Evolutionary conservation across 2,329 filamentous ascomycete genomes (phyloP).

Genomic region (Mollisia scopiformis): DNA sequence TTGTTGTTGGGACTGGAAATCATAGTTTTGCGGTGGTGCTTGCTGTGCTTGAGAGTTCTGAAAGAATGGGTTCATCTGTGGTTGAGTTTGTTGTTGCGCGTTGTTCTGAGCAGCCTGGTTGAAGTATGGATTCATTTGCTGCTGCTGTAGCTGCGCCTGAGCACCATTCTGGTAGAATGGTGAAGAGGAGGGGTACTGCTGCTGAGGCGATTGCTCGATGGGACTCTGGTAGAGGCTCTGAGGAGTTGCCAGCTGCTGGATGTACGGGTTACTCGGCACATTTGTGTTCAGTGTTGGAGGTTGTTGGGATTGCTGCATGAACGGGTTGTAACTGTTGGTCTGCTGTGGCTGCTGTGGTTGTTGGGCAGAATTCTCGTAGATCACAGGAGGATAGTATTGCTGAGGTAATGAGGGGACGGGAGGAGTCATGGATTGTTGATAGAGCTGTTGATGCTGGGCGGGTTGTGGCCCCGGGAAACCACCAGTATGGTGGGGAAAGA

Average conservation of each 20-base stretch:
- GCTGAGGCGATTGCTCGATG: slow-evolving; percentile 38
- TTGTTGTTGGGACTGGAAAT: slow-evolving; percentile 45
- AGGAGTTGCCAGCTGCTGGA: slow-evolving; percentile 36
- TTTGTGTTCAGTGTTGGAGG: slow-evolving; percentile 31
- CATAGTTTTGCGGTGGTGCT: slow-evolving; percentile 2
- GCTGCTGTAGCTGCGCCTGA: slow-evolving; percentile 24
- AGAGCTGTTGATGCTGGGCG: slow-evolving; percentile 41
- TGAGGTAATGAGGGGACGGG: slow-evolving; percentile 36
- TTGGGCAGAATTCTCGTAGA: slow-evolving; percentile 33
- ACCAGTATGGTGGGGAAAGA: slow-evolving; percentile 79
- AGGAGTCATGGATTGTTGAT: slow-evolving; percentile 39
- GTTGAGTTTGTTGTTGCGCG: slow-evolving; percentile 24
- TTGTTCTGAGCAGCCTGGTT: slow-evolving; percentile 13
- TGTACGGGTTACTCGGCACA: slow-evolving; percentile 44
- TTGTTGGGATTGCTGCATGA: slow-evolving; percentile 32
- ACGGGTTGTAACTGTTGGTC: slow-evolving; percentile 32
- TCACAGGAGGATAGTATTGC: slow-evolving; percentile 32
- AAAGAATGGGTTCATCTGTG: slow-evolving; percentile 25
- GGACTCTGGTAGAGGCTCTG: slow-evolving; percentile 32
- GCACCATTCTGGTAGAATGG: slow-evolving; percentile 20
- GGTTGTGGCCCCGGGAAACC: slow-evolving; percentile 49
- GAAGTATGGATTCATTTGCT: slow-evolving; percentile 31
- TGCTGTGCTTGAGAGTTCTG: slow-evolving; percentile 14
- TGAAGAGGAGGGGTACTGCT: slow-evolving; percentile 32
- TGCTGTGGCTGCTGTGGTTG: slow-evolving; percentile 20